phyloP scores from a whole-genome alignment of 2,329 filamentous ascomycete genomes.

The Thelonectria olida region DNA sequence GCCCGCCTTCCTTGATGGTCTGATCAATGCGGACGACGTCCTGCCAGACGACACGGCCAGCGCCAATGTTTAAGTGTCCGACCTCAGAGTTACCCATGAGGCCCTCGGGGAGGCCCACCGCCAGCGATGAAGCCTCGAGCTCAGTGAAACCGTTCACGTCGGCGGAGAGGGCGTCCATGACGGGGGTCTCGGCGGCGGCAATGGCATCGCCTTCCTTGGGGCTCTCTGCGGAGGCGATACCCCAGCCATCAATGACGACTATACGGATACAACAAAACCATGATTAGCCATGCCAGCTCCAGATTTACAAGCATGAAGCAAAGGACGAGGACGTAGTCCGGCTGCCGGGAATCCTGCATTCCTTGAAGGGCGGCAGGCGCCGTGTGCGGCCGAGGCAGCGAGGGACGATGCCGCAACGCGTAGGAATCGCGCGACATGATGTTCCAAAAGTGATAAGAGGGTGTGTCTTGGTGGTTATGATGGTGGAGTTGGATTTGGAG shows the following conservation, averaged over 20 bases:
- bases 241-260: slow-evolving; percentile 99
- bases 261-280: slow-evolving; percentile 59
- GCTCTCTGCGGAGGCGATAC: slow-evolving; percentile 81
- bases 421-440: slow-evolving; percentile 32
- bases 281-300: slow-evolving; percentile 68
- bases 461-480: neutral
- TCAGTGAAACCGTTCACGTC: slow-evolving; percentile 86
- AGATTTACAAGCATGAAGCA: slow-evolving; percentile 65
- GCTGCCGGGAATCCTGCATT: slow-evolving; percentile 22
- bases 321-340: slow-evolving; percentile 54
- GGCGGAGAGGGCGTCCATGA: slow-evolving; percentile 92
- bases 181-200: slow-evolving; percentile 88
- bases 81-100: slow-evolving; percentile 99
- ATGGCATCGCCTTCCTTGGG: slow-evolving; percentile 95
- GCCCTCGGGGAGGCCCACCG: slow-evolving; percentile 94
- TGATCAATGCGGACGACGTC: slow-evolving; percentile 96
- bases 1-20: slow-evolving; percentile 85
- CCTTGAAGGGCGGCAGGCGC: slow-evolving; percentile 27
- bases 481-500: slow-evolving; percentile 19
- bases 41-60: slow-evolving; percentile 97
- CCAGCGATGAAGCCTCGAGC: slow-evolving; percentile 94
- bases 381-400: slow-evolving; percentile 33
- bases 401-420: slow-evolving; percentile 25
- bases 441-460: neutral
- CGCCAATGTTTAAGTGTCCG: slow-evolving; percentile 98